Percentiles rank a stretch among this genome's conserved stretches.
phyloP scores from a whole-genome alignment of 1,284 basidiomycete genomes.

The Pascua sp. region DNA sequence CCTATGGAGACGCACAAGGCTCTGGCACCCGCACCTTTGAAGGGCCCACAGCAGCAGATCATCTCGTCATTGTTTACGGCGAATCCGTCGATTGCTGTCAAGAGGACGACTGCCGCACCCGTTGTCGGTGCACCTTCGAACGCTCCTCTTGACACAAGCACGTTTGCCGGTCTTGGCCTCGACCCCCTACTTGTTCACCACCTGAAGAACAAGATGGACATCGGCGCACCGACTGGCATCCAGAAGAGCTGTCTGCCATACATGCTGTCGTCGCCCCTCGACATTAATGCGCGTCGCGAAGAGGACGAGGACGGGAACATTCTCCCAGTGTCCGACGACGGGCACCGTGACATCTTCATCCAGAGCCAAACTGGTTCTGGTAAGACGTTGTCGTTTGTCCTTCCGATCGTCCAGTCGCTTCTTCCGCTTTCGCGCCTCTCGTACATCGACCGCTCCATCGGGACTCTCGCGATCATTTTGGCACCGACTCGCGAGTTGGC shows the following conservation, averaged over 20 bases:
- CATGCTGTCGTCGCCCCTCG: constrained; percentile 55
- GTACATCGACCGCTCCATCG: constrained; percentile 79
- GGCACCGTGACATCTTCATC: constrained; percentile 79
- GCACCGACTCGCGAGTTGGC: constrained; percentile 93
- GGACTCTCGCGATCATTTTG: constrained; percentile 91
- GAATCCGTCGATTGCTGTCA: constrained; percentile 20
- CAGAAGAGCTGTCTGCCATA: constrained; percentile 77
- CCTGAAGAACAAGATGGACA: constrained; percentile 73
- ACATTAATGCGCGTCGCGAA: constrained; percentile 30
- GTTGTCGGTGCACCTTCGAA: constrained; percentile 64
- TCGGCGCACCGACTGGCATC: constrained; percentile 84
- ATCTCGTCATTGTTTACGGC: constrained; percentile 90
- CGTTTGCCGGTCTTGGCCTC: constrained; percentile 71
- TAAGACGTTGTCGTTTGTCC: constrained; percentile 90
- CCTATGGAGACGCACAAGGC: neutral
- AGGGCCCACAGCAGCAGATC: constrained; percentile 56
- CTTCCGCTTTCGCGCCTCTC: constrained; percentile 80
- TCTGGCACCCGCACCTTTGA: neutral
- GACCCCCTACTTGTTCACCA: constrained; percentile 78
- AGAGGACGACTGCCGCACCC: constrained; percentile 5
- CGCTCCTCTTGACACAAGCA: constrained; percentile 74
- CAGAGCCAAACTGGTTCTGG: constrained; percentile 98
- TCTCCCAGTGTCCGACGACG: constrained; percentile 2
- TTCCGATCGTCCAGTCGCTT: constrained; percentile 91
- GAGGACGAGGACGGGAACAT: constrained; percentile 18